phyloP scores from a whole-genome alignment of 768 basidiomycete species.

The Xanthoconium purpureum region DNA sequence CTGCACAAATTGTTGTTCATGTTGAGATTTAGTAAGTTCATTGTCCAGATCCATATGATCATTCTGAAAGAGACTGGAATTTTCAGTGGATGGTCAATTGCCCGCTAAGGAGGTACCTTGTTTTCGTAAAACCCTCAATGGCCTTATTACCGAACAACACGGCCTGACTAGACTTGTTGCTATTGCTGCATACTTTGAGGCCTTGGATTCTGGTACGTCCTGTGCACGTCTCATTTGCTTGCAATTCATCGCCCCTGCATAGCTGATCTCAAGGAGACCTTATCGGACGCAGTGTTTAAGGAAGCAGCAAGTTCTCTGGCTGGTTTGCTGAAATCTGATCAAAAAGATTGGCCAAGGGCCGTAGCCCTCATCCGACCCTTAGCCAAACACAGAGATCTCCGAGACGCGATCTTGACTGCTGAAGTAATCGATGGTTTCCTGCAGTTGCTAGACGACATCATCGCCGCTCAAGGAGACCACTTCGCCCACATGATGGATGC shows the following conservation, averaged over 20 bases:
- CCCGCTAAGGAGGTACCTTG: neutral
- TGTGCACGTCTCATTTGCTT: neutral
- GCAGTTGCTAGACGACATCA: neutral
- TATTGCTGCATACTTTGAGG: conserved; percentile 3
- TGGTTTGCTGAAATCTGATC: neutral
- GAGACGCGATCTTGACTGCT: neutral
- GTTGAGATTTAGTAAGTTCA: conserved; percentile 2
- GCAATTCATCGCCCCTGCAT: neutral
- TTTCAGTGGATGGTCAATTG: conserved; percentile 1
- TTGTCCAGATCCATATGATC: neutral
- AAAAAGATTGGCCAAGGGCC: conserved; percentile 4
- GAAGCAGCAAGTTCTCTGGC: conserved; percentile 1
- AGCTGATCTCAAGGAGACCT: neutral
- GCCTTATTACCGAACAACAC: neutral
- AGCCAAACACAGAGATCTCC: conserved; percentile 1
- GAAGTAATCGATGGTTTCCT: neutral
- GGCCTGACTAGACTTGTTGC: conserved; percentile 3
- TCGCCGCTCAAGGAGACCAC: neutral
- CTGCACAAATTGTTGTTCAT: conserved; percentile 5
- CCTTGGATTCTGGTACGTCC: neutral
- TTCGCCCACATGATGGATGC: conserved; percentile 4
- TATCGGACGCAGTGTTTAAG: neutral
- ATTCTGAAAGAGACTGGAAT: neutral
- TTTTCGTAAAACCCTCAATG: neutral
- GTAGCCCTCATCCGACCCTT: conserved; percentile 5